Evolutionary conservation across 768 basidiomycete genomes (phyloP), one percentile per base, ranked within the genome.

Genomic region (Psilocybe sp.): DNA sequence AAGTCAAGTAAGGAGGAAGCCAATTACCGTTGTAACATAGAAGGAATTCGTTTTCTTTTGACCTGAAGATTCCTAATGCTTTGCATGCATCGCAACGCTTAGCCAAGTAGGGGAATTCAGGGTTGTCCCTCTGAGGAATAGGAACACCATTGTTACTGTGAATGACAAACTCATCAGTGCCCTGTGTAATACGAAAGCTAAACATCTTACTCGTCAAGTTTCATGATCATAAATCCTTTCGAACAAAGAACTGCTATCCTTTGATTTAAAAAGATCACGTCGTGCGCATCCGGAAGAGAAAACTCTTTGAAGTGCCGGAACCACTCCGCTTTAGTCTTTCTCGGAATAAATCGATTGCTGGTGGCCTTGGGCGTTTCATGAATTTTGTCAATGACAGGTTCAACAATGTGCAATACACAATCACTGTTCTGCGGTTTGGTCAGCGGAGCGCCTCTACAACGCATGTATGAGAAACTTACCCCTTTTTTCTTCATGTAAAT

Each of bases 211-310:
- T 95, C 91, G 18, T 84, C 83, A 37, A 98, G 78, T 59, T 98
- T 92, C 89, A 98, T 98, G 60, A 98, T 96, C 67, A 98, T 95
- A 60, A 98, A 98, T 36, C 95, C 94, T 62, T 91, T 92, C 0
- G 89, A 85, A 58, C 95, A 95, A 23, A 97, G 78, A 49, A 99
- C 89, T 3, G 90, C 94, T 54, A 99, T 89, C 69, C 89, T 90
- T 8, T 89, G 89, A 64, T 95, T 94, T 49, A 98, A 73, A 78
- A 98, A 98, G 53, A 93, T 84, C 38, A 98, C 74, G 62, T 92
- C 89, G 55, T 84, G 92, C 0, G 94, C 87, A 63, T 97, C 93
- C 1, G 91, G 92, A 43, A 96, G 68, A 80, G 92, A 95, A 70
- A 94, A 96, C 69, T 95, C 91, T 61, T 94, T 83, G 69, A 95